Evolutionary conservation across 1,284 basidiomycete genomes (phyloP), one percentile per base, ranked within the genome.

Genomic region (Austroboletus niveus): DNA sequence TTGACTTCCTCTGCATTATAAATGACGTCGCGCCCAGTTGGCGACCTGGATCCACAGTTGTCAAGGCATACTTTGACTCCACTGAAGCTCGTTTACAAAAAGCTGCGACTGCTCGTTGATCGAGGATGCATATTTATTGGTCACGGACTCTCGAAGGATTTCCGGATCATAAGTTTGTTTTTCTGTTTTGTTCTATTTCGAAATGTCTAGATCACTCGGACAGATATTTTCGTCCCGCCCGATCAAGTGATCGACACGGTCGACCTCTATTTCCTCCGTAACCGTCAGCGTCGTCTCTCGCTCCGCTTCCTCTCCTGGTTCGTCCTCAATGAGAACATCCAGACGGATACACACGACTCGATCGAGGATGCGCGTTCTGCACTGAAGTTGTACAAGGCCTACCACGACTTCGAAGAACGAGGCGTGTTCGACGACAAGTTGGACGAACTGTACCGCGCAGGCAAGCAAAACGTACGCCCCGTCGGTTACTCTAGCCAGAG

Each of bases 141-240:
- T 0, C 96, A 99, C 63, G 97, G 97, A 1, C 80, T 99, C n/a
- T 90, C 92, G n/a, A 98, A 98, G 68, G 97, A 99, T 70, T 98
- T 99, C 73, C 82, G 97, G 11, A 99, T 97, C 53, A 98, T 99
- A 74, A 99, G 94, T 95, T 60, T 65, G 92, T 75, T 27, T 8
- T 10, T 43, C 15, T 24, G 22, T 24, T 9, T 14, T 42, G 36
- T 27, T 17, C 22, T 45, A 5, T 20, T 22, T 22, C 31, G 34
- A 5, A 24, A 5, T 17, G 1, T 44, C 14, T 30, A 30, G 17
- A 43, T 12, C 17, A 15, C 22, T 0, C 20, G 29, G 17, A 15
- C 40, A 96, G 94, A 99, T 69, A 93, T 99, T 46, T 95, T 89
- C 64, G 93, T 99, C 7, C 96, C 97, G 0, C 92, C 93, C 0